Percentiles rank a stretch among this genome's conserved stretches.
These are phyloP conservation scores for Liquidambar formosana DNA, from an alignment of 164 flowering plant genomes.

Conservation along the genomic window DNA sequence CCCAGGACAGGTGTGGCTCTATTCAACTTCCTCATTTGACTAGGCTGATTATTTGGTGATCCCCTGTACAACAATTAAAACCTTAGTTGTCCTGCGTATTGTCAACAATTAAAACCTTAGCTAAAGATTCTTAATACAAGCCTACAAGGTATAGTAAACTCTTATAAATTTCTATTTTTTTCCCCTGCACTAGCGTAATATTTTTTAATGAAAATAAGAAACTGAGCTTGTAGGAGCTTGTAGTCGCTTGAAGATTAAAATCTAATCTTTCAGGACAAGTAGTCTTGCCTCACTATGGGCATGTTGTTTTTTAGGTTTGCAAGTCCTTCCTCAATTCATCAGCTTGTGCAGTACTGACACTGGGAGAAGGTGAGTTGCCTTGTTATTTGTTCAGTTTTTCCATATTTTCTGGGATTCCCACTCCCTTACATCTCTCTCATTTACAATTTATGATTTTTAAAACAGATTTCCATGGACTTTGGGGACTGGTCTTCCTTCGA, in stretches of 20 bases:
- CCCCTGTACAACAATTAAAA: no score
- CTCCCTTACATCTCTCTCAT: not conserved
- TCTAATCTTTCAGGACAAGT: slow-evolving; percentile 56
- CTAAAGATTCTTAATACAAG: no score
- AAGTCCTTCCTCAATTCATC: slow-evolving; percentile 37
- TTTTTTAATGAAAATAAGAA: no score
- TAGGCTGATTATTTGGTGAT: no score
- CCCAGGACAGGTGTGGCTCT: slow-evolving; percentile 78
- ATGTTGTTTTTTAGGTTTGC: slow-evolving; percentile 48
- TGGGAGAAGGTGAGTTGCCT: slow-evolving; percentile 61
- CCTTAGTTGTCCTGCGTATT: no score
- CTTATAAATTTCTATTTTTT: not conserved
- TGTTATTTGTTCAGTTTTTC: not conserved
- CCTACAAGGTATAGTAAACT: no score
- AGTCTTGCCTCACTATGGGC: slow-evolving; percentile 57
- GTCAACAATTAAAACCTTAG: no score
- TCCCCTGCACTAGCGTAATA: no score
- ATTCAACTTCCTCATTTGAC: not conserved
- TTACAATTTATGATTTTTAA: slow-evolving; percentile 3
- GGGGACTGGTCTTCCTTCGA: slow-evolving; percentile 42
- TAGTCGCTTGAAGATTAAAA: no score
- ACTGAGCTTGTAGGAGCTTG: no score
- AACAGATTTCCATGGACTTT: slow-evolving; percentile 49
- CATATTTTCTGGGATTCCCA: not conserved
- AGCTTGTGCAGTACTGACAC: slow-evolving; percentile 65